phyloP scores from a whole-genome alignment of 768 basidiomycete genomes.

The Hortiboletus flavorubellus region DNA sequence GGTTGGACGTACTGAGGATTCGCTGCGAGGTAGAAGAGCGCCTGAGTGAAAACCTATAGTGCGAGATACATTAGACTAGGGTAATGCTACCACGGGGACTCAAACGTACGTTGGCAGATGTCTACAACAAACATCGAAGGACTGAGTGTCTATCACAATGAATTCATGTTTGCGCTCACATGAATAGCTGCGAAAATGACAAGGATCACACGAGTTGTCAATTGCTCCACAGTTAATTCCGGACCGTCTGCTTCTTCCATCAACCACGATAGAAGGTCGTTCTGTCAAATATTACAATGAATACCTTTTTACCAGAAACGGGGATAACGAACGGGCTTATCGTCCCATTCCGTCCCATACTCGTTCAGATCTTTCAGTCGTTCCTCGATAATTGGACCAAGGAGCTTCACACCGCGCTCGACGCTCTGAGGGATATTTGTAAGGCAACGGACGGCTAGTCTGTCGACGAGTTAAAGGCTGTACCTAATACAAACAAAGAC shows the following conservation, averaged over 20 bases:
- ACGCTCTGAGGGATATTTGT: neutral
- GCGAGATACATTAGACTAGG: neutral
- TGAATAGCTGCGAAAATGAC: constrained; percentile 21
- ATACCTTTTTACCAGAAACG: no score
- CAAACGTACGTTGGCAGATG: constrained; percentile 16
- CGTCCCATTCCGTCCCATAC: constrained; percentile 24
- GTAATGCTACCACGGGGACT: neutral
- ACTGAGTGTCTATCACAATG: neutral
- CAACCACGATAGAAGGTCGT: constrained; percentile 36
- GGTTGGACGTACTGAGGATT: constrained; percentile 32
- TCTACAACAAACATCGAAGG: constrained; percentile 3
- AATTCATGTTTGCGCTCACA: constrained; percentile 9
- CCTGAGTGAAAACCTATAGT: constrained; percentile 31
- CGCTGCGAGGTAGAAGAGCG: constrained; percentile 35
- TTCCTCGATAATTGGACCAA: constrained; percentile 32
- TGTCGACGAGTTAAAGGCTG: neutral
- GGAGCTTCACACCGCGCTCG: constrained; percentile 1
- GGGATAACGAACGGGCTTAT: constrained; percentile 24
- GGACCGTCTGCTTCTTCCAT: constrained; percentile 25
- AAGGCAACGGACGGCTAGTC: neutral
- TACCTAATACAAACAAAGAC: neutral
- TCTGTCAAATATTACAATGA: constrained; percentile 13
- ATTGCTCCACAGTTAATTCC: constrained; percentile 16
- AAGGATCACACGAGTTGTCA: constrained; percentile 17
- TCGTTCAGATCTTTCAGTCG: constrained; percentile 21